These are phyloP conservation scores for Rhypophila decipiens DNA, from an alignment of 495 filamentous ascomycete genomes.

Conservation along the genomic window DNA sequence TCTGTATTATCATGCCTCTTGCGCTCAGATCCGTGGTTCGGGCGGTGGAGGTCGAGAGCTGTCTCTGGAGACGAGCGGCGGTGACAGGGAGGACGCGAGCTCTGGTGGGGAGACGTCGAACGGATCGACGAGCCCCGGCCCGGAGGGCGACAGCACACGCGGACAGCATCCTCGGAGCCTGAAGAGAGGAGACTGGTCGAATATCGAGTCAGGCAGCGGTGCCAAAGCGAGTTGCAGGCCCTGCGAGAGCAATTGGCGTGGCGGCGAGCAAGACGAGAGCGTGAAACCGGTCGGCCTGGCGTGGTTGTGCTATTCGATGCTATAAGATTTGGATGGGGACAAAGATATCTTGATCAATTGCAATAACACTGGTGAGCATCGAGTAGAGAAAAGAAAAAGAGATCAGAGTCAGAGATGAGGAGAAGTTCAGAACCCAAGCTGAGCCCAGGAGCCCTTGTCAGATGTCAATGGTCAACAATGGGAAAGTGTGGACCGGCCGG, in stretches of 20 bases:
- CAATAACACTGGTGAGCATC: conserved; percentile 16
- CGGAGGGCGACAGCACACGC: conserved; percentile 32
- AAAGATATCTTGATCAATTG: conserved; percentile 14
- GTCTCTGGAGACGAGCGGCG: conserved; percentile 15
- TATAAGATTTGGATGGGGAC: not conserved
- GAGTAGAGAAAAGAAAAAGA: conserved; percentile 13
- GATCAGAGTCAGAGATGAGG: conserved; percentile 7
- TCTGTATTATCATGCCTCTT: conserved; percentile 83
- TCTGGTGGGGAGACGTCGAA: conserved; percentile 26
- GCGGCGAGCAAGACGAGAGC: not conserved
- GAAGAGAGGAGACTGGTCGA: not conserved
- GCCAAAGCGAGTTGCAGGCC: not conserved
- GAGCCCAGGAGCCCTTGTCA: conserved; percentile 15
- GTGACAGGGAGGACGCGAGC: conserved; percentile 21
- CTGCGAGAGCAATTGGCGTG: not conserved
- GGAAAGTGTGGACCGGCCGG: conserved; percentile 10
- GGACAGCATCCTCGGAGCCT: conserved; percentile 24
- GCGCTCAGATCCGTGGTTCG: conserved; percentile 50
- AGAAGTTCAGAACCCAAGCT: conserved; percentile 13
- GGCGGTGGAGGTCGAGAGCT: conserved; percentile 29
- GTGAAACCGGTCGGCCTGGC: not conserved
- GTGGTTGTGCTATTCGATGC: too few species aligned
- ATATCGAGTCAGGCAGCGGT: not conserved
- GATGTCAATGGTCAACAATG: conserved; percentile 21
- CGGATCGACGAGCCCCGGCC: conserved; percentile 37